phyloP scores from a whole-genome alignment of 306 rosid genomes.

The Ceratonia siliqua region DNA sequence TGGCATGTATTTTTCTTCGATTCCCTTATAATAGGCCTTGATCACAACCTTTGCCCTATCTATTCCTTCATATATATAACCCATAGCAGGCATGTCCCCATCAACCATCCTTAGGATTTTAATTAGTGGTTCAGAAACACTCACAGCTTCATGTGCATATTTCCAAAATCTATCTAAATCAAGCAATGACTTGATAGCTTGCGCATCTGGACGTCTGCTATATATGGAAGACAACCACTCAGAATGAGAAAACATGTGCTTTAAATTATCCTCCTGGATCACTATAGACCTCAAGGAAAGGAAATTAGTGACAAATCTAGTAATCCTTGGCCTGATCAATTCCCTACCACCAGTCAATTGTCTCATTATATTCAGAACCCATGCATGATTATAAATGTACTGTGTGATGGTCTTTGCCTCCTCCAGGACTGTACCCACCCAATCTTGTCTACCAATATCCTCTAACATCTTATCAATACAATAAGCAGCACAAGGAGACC shows the following conservation, averaged over 20 bases:
- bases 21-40: slow-evolving; percentile 56
- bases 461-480: slow-evolving; percentile 70
- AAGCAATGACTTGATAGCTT: slow-evolving; percentile 47
- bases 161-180: slow-evolving; percentile 70
- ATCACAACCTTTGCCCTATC: slow-evolving; percentile 61
- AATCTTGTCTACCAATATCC: slow-evolving; percentile 62
- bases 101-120: slow-evolving; percentile 67
- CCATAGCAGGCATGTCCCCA: slow-evolving; percentile 79
- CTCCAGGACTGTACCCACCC: slow-evolving; percentile 61
- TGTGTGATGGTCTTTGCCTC: slow-evolving; percentile 61
- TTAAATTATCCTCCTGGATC: slow-evolving; percentile 60
- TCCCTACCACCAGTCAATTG: slow-evolving; percentile 64
- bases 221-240: slow-evolving; percentile 66
- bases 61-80: slow-evolving; percentile 63
- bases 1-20: slow-evolving; percentile 58
- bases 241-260: slow-evolving; percentile 61
- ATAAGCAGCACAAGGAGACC: slow-evolving; percentile 74
- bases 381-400: slow-evolving; percentile 54
- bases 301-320: slow-evolving; percentile 55
- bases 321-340: slow-evolving; percentile 59
- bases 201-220: slow-evolving; percentile 53
- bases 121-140: slow-evolving; percentile 61
- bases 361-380: slow-evolving; percentile 58
- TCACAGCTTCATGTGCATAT: slow-evolving; percentile 64
- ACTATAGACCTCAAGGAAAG: slow-evolving; percentile 71